Evolutionary conservation across 164 flowering plant genomes (phyloP).

Genomic region (Stephania japonica): DNA sequence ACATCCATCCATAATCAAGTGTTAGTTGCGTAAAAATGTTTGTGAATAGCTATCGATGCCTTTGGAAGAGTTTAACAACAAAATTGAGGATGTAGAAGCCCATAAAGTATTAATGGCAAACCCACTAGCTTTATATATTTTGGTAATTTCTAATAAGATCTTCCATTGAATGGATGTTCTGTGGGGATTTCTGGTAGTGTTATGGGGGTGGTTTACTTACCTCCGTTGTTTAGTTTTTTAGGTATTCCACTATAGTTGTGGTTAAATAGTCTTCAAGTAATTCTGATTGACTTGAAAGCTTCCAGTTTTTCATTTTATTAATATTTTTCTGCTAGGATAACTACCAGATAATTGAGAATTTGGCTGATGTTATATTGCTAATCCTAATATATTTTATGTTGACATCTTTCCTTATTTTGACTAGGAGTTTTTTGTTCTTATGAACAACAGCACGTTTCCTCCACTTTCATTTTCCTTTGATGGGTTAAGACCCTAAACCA

Average conservation of each 20-base stretch:
- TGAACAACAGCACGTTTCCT: not conserved
- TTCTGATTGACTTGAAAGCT: not conserved
- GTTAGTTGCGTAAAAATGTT: no score
- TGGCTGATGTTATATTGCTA: not conserved
- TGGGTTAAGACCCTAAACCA: constrained; percentile 3
- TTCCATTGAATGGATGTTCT: no score
- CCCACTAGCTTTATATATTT: no score
- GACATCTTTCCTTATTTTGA: not conserved
- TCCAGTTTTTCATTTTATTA: not conserved
- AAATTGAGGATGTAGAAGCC: no score
- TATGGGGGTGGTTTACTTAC: no score
- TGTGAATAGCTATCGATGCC: no score
- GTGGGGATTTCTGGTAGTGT: no score
- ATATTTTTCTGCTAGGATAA: not conserved
- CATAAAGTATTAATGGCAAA: no score
- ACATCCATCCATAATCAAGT: no score
- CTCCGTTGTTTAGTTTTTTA: no score
- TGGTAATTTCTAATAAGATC: no score
- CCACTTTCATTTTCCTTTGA: not conserved
- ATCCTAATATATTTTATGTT: not conserved
- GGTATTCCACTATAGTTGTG: not conserved
- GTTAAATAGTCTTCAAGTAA: not conserved
- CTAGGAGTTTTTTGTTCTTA: not conserved
- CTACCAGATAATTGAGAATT: not conserved
- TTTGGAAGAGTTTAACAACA: no score